Percentiles rank a stretch among this genome's conserved stretches.
These are phyloP conservation scores for Solanum ossicruentum DNA, from an alignment of 257 asterid species.

Conservation along the genomic window DNA sequence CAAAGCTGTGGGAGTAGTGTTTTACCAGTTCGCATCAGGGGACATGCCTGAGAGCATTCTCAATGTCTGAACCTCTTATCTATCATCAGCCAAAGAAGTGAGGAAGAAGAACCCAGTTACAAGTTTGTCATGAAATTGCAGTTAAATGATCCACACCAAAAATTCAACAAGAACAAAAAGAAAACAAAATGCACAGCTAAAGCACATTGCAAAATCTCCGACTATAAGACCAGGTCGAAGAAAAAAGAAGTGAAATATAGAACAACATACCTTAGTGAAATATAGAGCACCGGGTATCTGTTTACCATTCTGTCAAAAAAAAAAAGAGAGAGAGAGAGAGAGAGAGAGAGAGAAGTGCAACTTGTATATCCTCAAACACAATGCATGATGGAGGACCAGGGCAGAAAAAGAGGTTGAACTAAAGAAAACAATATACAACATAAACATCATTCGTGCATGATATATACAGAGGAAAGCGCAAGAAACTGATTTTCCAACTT, in stretches of 20 bases:
- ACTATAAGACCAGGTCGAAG: background rate
- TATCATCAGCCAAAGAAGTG: background rate
- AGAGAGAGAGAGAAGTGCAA: background rate
- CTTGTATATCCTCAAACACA: background rate
- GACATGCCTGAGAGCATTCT: background rate
- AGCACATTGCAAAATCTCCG: background rate
- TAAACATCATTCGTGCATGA: background rate
- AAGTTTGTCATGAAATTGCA: background rate
- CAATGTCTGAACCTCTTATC: background rate
- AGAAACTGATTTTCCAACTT: background rate
- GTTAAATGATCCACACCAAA: background rate
- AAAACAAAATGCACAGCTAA: background rate
- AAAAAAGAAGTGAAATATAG: background rate
- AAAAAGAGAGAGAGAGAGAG: background rate
- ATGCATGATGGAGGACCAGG: background rate
- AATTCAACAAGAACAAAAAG: background rate
- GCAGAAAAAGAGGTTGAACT: background rate
- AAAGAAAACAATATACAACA: background rate
- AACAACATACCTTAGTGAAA: background rate
- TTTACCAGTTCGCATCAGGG: background rate
- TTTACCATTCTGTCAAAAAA: background rate
- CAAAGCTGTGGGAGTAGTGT: background rate
- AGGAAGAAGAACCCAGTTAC: background rate
- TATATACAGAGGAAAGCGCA: background rate
- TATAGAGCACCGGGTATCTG: background rate